Base-by-base conservation (phyloP, 371 early-diverging fungal genomes). In the Lichtheimia hyalospora region DNA sequence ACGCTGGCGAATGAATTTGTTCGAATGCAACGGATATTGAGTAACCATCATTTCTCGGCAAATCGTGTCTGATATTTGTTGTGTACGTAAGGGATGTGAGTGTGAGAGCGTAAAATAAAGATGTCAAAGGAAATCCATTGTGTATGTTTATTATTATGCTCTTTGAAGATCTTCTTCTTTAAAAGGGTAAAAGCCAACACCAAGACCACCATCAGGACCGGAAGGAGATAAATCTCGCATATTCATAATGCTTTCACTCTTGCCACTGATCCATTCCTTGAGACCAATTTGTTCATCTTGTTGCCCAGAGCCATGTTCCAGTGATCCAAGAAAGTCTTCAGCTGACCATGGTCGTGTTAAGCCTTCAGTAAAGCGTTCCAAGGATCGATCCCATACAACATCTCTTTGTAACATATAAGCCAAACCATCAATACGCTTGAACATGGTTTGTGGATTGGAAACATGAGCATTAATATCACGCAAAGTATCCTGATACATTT, bases 351-450 rank as follows among this genome's bases (percentile, higher is more conserved):
- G 48, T 23, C 60, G 42, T 27, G 52, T 44, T 7, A 48, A n/a
- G 20, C 70, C 70, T 6, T 13, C 18, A 5, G 62, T 57, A 54
- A 63, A 54, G 28, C 61, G 57, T 18, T 52, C 58, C 3, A 70
- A 40, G 1, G 58, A 49, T 18, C 55, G 53, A 53, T 70, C 70
- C 70, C 70, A 70, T 3, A 44, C 50, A 0, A 63, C 59, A 16
- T 70, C 70, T 12, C 57, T 63, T 24, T 70, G 57, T 4, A 70
- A 24, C 63, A 70, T 61, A 20, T 70, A 66, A 10, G 64, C 64
- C 42, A 70, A 28, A 5, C 58, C 61, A 20, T 65, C 63, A 40
- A 70, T 55, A 16, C 69, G 71, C 12, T 46, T 46, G 12, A 61
- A 20, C 15, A 67, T 18, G 5, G 54, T 23, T 5, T 65, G 57